Evolutionary conservation across 768 basidiomycete genomes (phyloP).

Genomic region (Candolleomyces eurysporus): DNA sequence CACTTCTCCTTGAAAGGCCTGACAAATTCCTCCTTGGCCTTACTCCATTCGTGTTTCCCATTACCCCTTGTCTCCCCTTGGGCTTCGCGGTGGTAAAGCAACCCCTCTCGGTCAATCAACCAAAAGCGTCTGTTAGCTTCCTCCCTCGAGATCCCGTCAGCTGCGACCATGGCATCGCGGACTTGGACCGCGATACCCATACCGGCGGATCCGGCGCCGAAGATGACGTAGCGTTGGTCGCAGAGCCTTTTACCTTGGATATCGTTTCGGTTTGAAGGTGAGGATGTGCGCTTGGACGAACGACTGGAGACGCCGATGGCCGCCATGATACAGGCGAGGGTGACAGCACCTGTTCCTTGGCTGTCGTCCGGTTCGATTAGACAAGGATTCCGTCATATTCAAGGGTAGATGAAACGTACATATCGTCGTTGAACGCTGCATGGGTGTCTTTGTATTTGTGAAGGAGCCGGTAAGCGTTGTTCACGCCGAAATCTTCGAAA

Average conservation of each 20-base stretch:
- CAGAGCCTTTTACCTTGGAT: conserved; percentile 40
- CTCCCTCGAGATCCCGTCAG: conserved; percentile 46
- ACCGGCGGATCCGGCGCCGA: conserved; percentile 82
- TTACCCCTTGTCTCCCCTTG: conserved; percentile 24
- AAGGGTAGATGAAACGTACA: conserved; percentile 38
- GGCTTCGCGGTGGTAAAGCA: conserved; percentile 17
- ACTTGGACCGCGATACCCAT: conserved; percentile 77
- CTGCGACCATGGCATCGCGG: conserved; percentile 67
- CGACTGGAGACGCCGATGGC: conserved; percentile 61
- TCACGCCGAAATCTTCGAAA: conserved; percentile 84
- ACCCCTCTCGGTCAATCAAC: conserved; percentile 59
- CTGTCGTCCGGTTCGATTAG: conserved; percentile 29
- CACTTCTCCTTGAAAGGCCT: conserved; percentile 58
- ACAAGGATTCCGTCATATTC: background rate
- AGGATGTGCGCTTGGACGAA: conserved; percentile 14
- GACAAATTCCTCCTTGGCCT: conserved; percentile 46
- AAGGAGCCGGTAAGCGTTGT: conserved; percentile 70
- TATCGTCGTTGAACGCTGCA: conserved; percentile 82
- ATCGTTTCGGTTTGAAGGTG: conserved; percentile 20
- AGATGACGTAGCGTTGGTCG: conserved; percentile 76
- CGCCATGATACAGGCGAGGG: conserved; percentile 65
- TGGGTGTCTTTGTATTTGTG: conserved; percentile 61
- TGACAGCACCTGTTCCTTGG: conserved; percentile 77
- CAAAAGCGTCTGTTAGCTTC: conserved; percentile 70
- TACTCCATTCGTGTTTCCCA: conserved; percentile 15